Evolutionary conservation across 805 yeast species (phyloP), one percentile per base, ranked within the genome.

Genomic region (Barnettozyma pratensis): DNA sequence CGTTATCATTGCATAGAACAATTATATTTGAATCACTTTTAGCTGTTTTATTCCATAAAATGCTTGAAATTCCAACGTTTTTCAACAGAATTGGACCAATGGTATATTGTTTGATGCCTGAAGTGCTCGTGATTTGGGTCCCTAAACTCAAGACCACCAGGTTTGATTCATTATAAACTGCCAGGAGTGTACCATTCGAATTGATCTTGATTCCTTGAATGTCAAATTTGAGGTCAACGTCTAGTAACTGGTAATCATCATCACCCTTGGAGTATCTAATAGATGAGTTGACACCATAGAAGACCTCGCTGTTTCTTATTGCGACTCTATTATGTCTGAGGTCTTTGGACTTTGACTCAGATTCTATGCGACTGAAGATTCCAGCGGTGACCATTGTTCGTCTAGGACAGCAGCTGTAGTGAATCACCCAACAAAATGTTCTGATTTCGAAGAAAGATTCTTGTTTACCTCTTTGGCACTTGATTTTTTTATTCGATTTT

Each of bases 41-140:
- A 0, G 79, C 74, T 3, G 68, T 52, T 10, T 69, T 71, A 50
- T 76, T 73, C 76, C 81, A 79, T 3, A 66, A 25, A 5, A 75
- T 63, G 35, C 71, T 70, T 10, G 68, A 49, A 4, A 77, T 59
- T 11, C 53, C 56, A 36, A 60, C 68, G 2, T 62, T 46, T 1
- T 56, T 47, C 8, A 64, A 59, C 12, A 58, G 51, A 25, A 59
- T 54, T 29, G 63, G 63, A n/a, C 63, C 68, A 42, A 59, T 54
- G 39, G 51, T 57, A 29, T 69, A 57, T n/a, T 56, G 50, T n/a
- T 52, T 54, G 9, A 39, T 47, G n/a, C 44, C 41, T 25, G 37
- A 28, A 3, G 49, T 28, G 3, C 42, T 47, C 7, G 39, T 5
- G 4, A 42, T 34, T 4, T 43, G 41, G 10, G 62, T 37, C 6